Percentiles rank a stretch among this genome's conserved stretches.
phyloP scores from a whole-genome alignment of 139 green algal genomes.

The Gonium pectorale region DNA sequence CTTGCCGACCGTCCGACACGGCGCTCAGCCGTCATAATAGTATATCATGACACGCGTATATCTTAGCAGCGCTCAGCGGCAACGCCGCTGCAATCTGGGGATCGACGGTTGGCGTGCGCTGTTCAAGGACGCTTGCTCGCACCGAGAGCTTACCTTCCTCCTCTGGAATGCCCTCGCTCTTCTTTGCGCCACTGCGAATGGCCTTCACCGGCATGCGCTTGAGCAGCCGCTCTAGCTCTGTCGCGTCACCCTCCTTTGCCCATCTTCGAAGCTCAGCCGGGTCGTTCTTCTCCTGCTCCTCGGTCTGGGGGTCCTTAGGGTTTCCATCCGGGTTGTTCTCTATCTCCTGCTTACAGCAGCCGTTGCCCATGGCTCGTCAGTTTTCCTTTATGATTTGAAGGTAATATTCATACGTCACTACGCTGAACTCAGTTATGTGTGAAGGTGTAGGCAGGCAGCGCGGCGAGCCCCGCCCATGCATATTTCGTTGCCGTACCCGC shows the following conservation, averaged over 20 bases:
- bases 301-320: neutral
- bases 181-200: neutral
- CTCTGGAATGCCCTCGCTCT: neutral
- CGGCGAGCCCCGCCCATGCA: no score
- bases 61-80: no score
- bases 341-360: neutral
- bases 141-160: neutral
- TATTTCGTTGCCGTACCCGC: no score
- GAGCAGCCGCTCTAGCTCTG: neutral
- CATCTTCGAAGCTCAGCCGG: neutral
- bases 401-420: no score
- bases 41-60: no score
- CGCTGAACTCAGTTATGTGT: no score
- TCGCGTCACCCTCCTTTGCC: neutral
- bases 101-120: neutral
- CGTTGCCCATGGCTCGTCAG: constrained; percentile 8
- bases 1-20: no score
- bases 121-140: no score
- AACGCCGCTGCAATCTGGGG: neutral
- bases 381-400: no score
- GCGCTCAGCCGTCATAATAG: no score
- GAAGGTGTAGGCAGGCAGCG: no score
- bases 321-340: neutral
- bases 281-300: neutral
- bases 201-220: neutral